These are phyloP conservation scores for Adansonia rubrostipa DNA, from an alignment of 441 rosid genomes.

Conservation along the genomic window DNA sequence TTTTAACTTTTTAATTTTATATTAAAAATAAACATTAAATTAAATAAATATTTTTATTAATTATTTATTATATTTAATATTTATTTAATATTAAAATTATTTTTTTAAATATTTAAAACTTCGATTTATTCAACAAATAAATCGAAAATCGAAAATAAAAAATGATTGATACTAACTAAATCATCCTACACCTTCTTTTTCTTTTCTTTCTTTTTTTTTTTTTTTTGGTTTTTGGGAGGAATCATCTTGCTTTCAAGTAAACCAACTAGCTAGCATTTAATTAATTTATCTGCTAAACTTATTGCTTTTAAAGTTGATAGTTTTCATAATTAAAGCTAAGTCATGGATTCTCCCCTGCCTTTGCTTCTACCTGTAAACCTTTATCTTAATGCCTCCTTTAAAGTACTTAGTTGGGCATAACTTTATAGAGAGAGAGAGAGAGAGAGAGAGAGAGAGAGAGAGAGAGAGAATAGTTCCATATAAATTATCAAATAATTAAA, in stretches of 20 bases:
- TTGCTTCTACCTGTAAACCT: not conserved
- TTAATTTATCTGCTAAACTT: not conserved
- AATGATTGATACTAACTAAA: not conserved
- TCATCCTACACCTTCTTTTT: not conserved
- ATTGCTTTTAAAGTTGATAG: not conserved
- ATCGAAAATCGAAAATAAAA: not conserved
- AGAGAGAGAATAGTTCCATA: not conserved
- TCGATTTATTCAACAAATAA: no score
- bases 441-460: no score
- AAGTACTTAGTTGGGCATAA: slow-evolving; percentile 11
- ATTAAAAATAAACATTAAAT: no score
- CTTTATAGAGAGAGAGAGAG: no score
- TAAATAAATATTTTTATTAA: no score
- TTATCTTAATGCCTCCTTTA: not conserved
- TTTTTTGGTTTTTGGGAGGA: not conserved
- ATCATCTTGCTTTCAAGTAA: not conserved
- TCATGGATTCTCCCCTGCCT: not conserved
- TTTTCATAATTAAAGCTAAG: not conserved
- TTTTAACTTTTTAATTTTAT: no score
- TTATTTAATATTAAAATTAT: no score
- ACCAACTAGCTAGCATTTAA: not conserved
- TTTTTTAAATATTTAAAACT: no score
- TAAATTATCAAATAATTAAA: not conserved
- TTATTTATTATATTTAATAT: no score
- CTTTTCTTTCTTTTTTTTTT: no score